Evolutionary conservation across 139 green algal genomes (phyloP).

Genomic region (Chlamydomonas sphaeroides): DNA sequence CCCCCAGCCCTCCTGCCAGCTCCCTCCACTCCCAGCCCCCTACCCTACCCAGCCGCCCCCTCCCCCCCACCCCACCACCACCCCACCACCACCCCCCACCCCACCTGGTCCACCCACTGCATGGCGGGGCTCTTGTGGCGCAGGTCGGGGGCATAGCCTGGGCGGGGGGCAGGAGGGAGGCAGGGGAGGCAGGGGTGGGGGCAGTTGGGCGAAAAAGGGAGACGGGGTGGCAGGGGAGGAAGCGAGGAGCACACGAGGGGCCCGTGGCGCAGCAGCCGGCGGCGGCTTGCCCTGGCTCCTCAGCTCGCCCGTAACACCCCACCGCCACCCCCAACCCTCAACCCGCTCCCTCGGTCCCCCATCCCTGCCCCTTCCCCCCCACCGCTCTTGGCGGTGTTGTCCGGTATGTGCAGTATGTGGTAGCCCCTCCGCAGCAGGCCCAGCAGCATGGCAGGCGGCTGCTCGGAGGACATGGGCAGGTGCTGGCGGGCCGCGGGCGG

Average conservation of each 20-base stretch:
- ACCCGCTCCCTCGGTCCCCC: background rate
- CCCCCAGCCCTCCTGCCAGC: too few relatives aligned
- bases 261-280: too few relatives aligned
- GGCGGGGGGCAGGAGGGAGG: too few relatives aligned
- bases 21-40: too few relatives aligned
- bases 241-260: too few relatives aligned
- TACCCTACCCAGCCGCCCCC: too few relatives aligned
- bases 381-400: conserved; percentile 42
- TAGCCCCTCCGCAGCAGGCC: background rate
- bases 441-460: conserved; percentile 17
- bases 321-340: background rate
- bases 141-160: conserved; percentile 12
- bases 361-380: background rate
- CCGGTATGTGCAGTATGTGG: conserved; percentile 20
- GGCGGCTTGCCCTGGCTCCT: too few relatives aligned
- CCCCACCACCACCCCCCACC: too few relatives aligned
- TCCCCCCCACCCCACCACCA: too few relatives aligned
- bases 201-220: background rate
- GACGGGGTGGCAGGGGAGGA: background rate
- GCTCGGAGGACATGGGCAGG: background rate
- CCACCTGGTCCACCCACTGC: background rate
- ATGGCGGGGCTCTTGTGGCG: background rate
- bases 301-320: background rate
- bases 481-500: background rate
- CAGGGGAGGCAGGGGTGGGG: too few relatives aligned